Evolutionary conservation across 73 alveolate genomes (phyloP), one percentile per base, ranked within the genome.

Genomic region (Paramecium caudatum): DNA sequence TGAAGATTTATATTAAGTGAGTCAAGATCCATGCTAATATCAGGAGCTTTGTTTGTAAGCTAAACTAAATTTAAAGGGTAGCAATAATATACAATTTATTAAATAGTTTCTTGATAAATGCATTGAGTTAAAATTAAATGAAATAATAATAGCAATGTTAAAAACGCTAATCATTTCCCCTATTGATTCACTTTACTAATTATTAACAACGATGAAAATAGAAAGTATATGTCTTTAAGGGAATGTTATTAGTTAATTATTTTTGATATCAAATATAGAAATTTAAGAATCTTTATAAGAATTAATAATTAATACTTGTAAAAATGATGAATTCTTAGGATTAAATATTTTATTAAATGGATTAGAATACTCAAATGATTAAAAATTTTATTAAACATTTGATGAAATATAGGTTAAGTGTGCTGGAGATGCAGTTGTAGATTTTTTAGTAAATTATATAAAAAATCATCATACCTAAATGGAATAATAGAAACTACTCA

Each of bases 351-450:
- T 68, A 7, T 34, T 68, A 68, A 16, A 68, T 68, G 84, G 61
- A 32, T 68, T 68, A 30, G 17, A 68, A 37, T 68, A 68, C 16
- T 17, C 84, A 27, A 37, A 68, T 32, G 50, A 68, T 32, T 25
- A 30, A 12, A 17, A 34, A 32, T 34, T 68, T 15, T 37, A 68
- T 34, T 68, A 68, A 5, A 15, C 34, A 0, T 68, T 32, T 68
- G 84, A 68, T 68, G 50, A 68, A 16, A 68, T 68, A 0, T 32
- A 32, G 17, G 34, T 68, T 0, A 68, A 68, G 6, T 4, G 17
- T 7, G 25, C 84, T 10, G 84, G 61, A 9, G 61, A 32, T 68
- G 84, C 47, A 68, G 50, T 74, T 1, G 65, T 74, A 9, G 88
- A 74, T 21, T 41, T 8, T 41, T 45, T 74, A 19, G 39, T 36